Conservation (phyloP, 2,329 filamentous ascomycete genomes). For the Talaromyces piceae region DNA sequence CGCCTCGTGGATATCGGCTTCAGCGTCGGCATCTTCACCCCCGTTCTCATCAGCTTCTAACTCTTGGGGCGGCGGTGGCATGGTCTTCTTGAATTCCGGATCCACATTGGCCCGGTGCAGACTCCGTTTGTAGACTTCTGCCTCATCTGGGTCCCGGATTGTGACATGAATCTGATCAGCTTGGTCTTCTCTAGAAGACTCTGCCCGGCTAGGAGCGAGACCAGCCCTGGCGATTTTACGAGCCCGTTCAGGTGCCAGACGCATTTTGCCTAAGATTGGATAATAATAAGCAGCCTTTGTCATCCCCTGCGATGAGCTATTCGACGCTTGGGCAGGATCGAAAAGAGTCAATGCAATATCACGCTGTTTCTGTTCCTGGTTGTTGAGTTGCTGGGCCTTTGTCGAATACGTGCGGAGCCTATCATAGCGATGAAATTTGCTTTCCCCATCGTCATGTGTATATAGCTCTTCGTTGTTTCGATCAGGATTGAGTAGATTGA, state of each 20-base stretch:
- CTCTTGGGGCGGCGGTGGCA: slow-evolving; percentile 28
- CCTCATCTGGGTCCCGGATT: slow-evolving; percentile 44
- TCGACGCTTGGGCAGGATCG: slow-evolving; percentile 35
- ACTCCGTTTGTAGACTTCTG: slow-evolving; percentile 42
- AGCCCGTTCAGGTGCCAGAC: slow-evolving; percentile 44
- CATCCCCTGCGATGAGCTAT: slow-evolving; percentile 19
- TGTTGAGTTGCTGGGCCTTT: slow-evolving; percentile 44
- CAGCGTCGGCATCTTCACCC: slow-evolving; percentile 5
- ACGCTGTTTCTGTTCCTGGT: slow-evolving; percentile 46
- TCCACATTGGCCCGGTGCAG: slow-evolving; percentile 41
- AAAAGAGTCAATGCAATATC: slow-evolving; percentile 54
- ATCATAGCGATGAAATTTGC: slow-evolving; percentile 47
- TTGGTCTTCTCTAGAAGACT: slow-evolving; percentile 37
- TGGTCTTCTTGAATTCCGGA: slow-evolving; percentile 31
- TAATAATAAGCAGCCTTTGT: slow-evolving; percentile 56
- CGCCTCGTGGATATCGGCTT: slow-evolving; percentile 1
- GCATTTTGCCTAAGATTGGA: slow-evolving; percentile 51
- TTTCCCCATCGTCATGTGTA: slow-evolving; percentile 37
- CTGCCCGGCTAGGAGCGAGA: slow-evolving; percentile 27
- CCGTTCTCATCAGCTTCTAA: slow-evolving; percentile 12
- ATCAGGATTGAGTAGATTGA: slow-evolving; percentile 46
- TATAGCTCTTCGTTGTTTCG: slow-evolving; percentile 48
- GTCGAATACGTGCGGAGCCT: slow-evolving; percentile 56
- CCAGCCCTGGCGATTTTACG: slow-evolving; percentile 38
- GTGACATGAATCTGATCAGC: slow-evolving; percentile 47